Base-by-base conservation (phyloP, 768 basidiomycete genomes). In the Artomyces pyxidatus region DNA sequence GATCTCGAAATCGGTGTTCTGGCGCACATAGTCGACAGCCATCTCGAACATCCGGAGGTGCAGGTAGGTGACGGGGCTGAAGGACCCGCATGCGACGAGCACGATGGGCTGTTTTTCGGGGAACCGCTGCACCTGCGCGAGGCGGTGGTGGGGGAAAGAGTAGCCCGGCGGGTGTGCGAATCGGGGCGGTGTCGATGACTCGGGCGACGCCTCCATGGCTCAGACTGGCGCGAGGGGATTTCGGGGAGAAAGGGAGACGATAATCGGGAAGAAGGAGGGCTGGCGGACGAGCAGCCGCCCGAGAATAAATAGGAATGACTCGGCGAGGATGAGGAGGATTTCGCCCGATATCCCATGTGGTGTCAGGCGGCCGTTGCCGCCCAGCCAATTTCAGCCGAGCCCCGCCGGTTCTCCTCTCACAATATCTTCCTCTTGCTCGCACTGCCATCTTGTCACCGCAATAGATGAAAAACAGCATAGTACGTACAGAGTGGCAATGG, bases 21-120 rank as follows among this genome's bases (percentile, higher is more conserved):
- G 88, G 45, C 90, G 81, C 46, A 88, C 81, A 61, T 92, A 93
- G 73, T 98, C 96, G 69, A 86, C 88, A 48, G 95, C 96, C 96
- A 99, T 98, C 65, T 98, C 96, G 68, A 98, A 99, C 93, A 99
- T 97, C 57, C 96, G 88, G 53, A 97, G 80, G 62, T 96, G 93
- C 45, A 95, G 85, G 62, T 93, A 95, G n/a, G 94, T 96, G 54
- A 96, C 87, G 10, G 95, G 95, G 59, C 90, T 94, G 79, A 97
- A 97, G 48, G 91, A 95, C 25, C 95, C 96, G 62, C 96, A 99
- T 40, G 92, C 96, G 51, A 99, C 91, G 54, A 96, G 83, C 48
- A 93, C 88, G 57, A 96, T 70, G n/a, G 92, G 95, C 7, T 83
- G 83, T 68, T 85, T 89, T 19, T 66, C 69, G 7, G 80, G 62